phyloP scores from a whole-genome alignment of 2,329 filamentous ascomycete species.

The Ascochyta fabae region DNA sequence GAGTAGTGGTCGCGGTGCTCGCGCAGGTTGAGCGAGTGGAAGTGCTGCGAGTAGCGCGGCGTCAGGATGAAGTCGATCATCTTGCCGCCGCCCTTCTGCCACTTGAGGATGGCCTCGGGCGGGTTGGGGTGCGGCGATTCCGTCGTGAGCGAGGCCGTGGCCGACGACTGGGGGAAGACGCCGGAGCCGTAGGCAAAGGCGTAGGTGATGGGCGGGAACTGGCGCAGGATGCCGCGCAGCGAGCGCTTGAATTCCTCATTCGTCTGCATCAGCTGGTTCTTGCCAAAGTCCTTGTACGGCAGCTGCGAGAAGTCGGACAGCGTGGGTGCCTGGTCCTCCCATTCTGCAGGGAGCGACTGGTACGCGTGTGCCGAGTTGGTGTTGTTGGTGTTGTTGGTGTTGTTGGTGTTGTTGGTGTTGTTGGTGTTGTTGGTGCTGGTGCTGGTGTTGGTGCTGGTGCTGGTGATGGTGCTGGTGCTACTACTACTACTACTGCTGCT shows the following conservation, averaged over 20 bases:
- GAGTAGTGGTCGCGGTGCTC: slow-evolving; percentile 95
- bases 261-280: slow-evolving; percentile 93
- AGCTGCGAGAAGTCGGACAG: slow-evolving; percentile 78
- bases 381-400: too few relatives aligned
- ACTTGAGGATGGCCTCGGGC: slow-evolving; percentile 78
- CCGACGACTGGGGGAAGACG: slow-evolving; percentile 81
- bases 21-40: slow-evolving; percentile 90
- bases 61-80: slow-evolving; percentile 99
- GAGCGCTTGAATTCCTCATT: slow-evolving; percentile 95
- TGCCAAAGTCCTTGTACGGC: slow-evolving; percentile 81
- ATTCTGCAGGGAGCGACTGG: slow-evolving; percentile 60
- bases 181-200: slow-evolving; percentile 97
- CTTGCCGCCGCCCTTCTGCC: slow-evolving; percentile 86
- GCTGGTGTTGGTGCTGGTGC: too few relatives aligned
- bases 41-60: slow-evolving; percentile 92
- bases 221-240: slow-evolving; percentile 83
- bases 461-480: too few relatives aligned
- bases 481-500: too few relatives aligned
- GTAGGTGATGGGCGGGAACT: slow-evolving; percentile 95
- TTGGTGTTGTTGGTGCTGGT: too few relatives aligned
- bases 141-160: slow-evolving; percentile 56
- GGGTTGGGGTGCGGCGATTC: slow-evolving; percentile 80
- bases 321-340: slow-evolving; percentile 76
- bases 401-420: too few relatives aligned
- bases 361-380: slow-evolving; percentile 22